Base-by-base conservation (phyloP, 768 basidiomycete species). In the Sarcodon aspratus region DNA sequence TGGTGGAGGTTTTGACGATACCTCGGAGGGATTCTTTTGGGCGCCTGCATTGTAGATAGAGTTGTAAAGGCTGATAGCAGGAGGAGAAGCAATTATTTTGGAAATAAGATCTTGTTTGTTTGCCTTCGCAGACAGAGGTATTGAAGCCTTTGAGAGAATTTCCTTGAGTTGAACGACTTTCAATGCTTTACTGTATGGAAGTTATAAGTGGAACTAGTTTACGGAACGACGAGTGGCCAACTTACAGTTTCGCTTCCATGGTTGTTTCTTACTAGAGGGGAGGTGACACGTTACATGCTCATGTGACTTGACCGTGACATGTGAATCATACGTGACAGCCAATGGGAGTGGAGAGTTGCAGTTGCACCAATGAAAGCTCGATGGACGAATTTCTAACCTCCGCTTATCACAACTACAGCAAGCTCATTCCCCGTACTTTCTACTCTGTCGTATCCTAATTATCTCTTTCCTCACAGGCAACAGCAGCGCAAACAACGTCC, bases 101-200 rank as follows among this genome's bases (percentile, higher is more conserved):
- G 77, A 61, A 54, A 85, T 73, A 59, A 88, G 79, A 55, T 85
- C 85, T 0, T 66, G 58, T 63, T 86, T 88, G 59, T 74, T 83
- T 6, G 76, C 70, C 59, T 79, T 80, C 56, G 73, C 65, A 0
- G 78, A 73, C 33, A 70, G 61, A 5, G 73, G 44, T 48, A 77
- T 65, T 34, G 59, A 50, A 17, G 81, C 83, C 43, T 68, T 70
- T 47, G 68, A 38, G 59, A 85, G 76, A 52, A 85, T 74, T 49
- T 75, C 70, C 57, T 68, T 78, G 62, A 86, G 78, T 55, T 86
- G 83, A 34, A 73, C 72, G 59, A 85, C 84, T 63, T 82, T 85
- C 68, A 86, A 78, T 1, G 78, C 64, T 63, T 79, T 80, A 51
- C 72, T 72, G 58, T 50, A 47, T 9, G 21, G 44, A 33, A 34